A percentile compares a stretch with the other conserved stretches of the same genome.
phyloP scores from a whole-genome alignment of 2,329 filamentous ascomycete species.

The Apiospora sp. region DNA sequence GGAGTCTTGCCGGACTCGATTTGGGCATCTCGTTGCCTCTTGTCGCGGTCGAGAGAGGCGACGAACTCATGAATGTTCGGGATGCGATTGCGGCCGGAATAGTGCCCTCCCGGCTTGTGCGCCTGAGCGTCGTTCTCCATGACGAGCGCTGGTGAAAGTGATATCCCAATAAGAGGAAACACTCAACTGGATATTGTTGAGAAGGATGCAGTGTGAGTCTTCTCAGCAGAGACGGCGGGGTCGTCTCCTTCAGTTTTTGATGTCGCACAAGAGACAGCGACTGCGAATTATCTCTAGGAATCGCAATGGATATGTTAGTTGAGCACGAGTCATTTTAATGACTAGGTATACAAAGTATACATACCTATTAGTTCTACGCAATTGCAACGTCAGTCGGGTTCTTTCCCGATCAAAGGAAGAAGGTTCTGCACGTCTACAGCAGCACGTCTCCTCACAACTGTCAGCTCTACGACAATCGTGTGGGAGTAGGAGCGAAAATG shows the following conservation, averaged over 20 bases:
- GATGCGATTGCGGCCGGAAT: conserved; percentile 83
- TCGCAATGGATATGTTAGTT: neutral
- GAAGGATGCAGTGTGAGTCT: neutral
- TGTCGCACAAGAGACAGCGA: neutral
- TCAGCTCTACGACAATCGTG: neutral
- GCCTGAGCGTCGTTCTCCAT: conserved; percentile 42
- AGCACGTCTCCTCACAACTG: neutral
- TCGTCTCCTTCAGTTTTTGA: neutral
- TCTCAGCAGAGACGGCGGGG: neutral
- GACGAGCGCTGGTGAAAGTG: neutral
- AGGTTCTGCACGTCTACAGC: neutral
- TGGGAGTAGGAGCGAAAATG: neutral
- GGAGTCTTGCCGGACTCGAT: conserved; percentile 63
- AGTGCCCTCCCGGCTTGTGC: conserved; percentile 59
- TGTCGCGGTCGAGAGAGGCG: conserved; percentile 78
- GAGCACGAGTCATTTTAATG: conserved; percentile 4
- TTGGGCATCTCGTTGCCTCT: conserved; percentile 75
- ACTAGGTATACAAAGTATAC: neutral
- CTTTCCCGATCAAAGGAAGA: neutral
- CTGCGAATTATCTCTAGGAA: neutral
- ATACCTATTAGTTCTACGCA: conserved; percentile 3
- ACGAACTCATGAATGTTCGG: conserved; percentile 90
- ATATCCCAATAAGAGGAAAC: neutral
- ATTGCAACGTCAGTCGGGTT: neutral
- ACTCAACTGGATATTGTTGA: neutral